Evolutionary conservation across 805 yeast species (phyloP), one percentile per base, ranked within the genome.

Genomic region (Candida corydali): DNA sequence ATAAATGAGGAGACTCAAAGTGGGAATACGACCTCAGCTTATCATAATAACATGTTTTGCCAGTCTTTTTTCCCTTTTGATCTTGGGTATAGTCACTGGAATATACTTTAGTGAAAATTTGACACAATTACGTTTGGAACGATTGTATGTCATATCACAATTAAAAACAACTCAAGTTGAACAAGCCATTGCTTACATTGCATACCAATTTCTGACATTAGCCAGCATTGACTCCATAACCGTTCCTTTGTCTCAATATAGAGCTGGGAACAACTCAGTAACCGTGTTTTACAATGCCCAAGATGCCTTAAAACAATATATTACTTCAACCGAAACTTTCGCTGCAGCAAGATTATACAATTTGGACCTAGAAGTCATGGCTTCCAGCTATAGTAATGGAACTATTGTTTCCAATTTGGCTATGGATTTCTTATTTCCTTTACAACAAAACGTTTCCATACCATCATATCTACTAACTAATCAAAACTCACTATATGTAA

Each of bases 11-110:
- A 55, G 59, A 43, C 54, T 75, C 28, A 71, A 75, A 38, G 64
- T 86, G 30, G 83, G 91, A 29, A 78, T 86, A 39, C 63, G 87
- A 49, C 78, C 86, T 17, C 95, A 86, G 63, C 75, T 86, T 34
- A 80, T 84, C 35, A 70, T 76, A 4, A 62, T 86, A 20, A 94
- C 86, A 44, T 66, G 83, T 37, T 60, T 81, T 37, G 82, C 85
- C 26, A 80, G 91, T 8, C 61, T 82, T 26, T 62, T 81, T 36
- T 84, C 94, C 1, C 65, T 88, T 32, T 67, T 82, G 19, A 78
- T 86, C 2, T 60, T 88, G 30, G 88, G 93, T 5, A 65, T 84
- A 15, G 87, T 83, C 17, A 76, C 86, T 8, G 93, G 68, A 34
- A 74, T 82, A 3, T 85, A 85, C 56, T 86, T 83, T 55, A 75